phyloP scores from a whole-genome alignment of 2,329 filamentous ascomycete genomes.

The Sarocladiaceae sp. region DNA sequence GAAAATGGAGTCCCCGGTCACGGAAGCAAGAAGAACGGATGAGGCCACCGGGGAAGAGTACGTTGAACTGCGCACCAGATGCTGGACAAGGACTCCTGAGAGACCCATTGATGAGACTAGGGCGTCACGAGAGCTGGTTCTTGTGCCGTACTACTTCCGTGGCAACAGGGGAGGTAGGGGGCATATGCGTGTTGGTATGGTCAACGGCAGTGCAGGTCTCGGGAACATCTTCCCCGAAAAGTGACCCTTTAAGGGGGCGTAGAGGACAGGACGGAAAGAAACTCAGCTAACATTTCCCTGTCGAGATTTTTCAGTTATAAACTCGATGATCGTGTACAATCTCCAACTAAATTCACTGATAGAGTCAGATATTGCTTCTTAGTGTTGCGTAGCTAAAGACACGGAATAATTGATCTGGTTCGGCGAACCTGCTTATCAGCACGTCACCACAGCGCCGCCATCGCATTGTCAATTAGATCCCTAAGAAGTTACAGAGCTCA shows the following conservation, averaged over 20 bases:
- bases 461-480: too few species aligned
- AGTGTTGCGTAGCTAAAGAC: too few species aligned
- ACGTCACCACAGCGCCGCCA: too few species aligned
- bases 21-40: conserved; percentile 15
- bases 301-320: too few species aligned
- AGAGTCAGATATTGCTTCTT: too few species aligned
- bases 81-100: conserved; percentile 18
- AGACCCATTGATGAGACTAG: conserved; percentile 13
- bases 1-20: conserved; percentile 14
- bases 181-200: conserved; percentile 43
- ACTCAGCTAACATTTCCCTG: too few species aligned
- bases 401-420: too few species aligned
- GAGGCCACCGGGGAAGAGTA: conserved; percentile 21
- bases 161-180: conserved; percentile 48
- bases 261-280: too few species aligned
- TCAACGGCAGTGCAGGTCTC: conserved; percentile 14
- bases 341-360: too few species aligned
- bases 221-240: conserved; percentile 7
- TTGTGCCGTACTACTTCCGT: conserved; percentile 49
- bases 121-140: conserved; percentile 29
- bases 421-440: too few species aligned
- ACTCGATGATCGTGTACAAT: too few species aligned
- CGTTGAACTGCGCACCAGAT: conserved; percentile 18
- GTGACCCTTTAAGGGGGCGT: background rate
- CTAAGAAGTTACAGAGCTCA: too few species aligned